Conservation (phyloP, 2,329 filamentous ascomycete genomes). For the Aspergillus intermedius region DNA sequence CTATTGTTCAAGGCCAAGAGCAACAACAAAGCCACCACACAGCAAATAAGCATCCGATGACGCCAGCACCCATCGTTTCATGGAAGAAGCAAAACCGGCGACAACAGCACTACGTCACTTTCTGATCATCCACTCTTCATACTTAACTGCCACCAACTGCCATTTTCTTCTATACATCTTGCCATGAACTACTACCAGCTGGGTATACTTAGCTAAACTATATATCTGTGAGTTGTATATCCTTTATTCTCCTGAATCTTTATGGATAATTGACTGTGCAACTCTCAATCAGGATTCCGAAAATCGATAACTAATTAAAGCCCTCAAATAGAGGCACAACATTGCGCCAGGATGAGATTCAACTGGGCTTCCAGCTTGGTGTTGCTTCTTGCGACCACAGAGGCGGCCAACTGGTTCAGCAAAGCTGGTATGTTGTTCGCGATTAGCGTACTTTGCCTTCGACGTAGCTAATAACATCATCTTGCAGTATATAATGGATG, state of each 20-base stretch:
- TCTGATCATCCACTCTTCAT: background rate
- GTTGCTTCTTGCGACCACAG: conserved; percentile 61
- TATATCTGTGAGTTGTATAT: background rate
- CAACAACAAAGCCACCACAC: background rate
- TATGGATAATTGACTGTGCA: background rate
- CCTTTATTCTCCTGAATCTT: background rate
- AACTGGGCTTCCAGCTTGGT: conserved; percentile 61
- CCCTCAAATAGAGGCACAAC: background rate
- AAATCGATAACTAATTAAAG: background rate
- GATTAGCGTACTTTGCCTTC: background rate
- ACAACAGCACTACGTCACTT: background rate
- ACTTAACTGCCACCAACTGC: background rate
- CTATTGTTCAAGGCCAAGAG: conserved; percentile 6
- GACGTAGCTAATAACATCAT: conserved; percentile 1
- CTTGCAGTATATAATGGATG: conserved; percentile 88
- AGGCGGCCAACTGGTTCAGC: conserved; percentile 76
- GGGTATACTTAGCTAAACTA: background rate
- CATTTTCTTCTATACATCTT: background rate
- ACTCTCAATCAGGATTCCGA: background rate
- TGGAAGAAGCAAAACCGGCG: background rate
- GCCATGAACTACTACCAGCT: conserved; percentile 1
- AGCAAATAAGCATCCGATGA: conserved; percentile 1
- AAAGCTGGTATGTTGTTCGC: conserved; percentile 59
- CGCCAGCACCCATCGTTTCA: background rate
- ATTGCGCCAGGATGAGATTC: conserved; percentile 64